Base-by-base conservation (phyloP, 495 filamentous ascomycete species). In the Aspergillus taichungensis region DNA sequence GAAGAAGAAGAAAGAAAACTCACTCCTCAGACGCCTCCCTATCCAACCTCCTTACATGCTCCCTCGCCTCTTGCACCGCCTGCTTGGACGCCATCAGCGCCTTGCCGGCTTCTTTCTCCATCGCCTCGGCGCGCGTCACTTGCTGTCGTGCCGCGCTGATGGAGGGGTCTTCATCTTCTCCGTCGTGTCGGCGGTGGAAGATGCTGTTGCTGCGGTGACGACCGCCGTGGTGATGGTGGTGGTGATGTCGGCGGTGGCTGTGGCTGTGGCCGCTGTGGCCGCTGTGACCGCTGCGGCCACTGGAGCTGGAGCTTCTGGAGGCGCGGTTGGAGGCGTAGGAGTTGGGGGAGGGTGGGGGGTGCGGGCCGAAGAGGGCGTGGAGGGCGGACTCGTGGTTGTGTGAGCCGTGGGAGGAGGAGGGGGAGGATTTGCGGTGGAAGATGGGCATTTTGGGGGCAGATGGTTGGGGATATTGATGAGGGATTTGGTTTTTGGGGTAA, bases 1-100 rank as follows among this genome's bases (percentile, higher is more conserved):
- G 8, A 41, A 10, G 28, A 41, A 37, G 30, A 13, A 36, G 13
- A 30, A 42, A 11, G 33, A 11, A 24, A 4, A 51, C 59, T 53
- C 50, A 68, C 68, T 84, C 78, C 57, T 84, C 78, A 42, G 71
- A 66, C 0, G 80, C 81, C 63, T 84, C 82, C 30, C 67, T 61
- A 62, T 84, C 82, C 6, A 85, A 61, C 13, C 62, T 60, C 65
- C 72, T 77, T 6, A 83, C 78, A 46, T 84, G 76, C 29, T 80
- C 79, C 43, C 72, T 66, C 1, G 81, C 80, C 41, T 81, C 72
- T 36, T 72, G 72, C 10, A 83, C 80, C 5, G 76, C 74, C 36
- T 64, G 57, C 38, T 73, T 69, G 0, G 79, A 77, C 0, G 69
- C 68, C 9, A 74, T 60, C 13, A 85, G 56, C 4, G 81, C 82